phyloP scores from a whole-genome alignment of 768 basidiomycete species.

The Crassisporium funariophilum region DNA sequence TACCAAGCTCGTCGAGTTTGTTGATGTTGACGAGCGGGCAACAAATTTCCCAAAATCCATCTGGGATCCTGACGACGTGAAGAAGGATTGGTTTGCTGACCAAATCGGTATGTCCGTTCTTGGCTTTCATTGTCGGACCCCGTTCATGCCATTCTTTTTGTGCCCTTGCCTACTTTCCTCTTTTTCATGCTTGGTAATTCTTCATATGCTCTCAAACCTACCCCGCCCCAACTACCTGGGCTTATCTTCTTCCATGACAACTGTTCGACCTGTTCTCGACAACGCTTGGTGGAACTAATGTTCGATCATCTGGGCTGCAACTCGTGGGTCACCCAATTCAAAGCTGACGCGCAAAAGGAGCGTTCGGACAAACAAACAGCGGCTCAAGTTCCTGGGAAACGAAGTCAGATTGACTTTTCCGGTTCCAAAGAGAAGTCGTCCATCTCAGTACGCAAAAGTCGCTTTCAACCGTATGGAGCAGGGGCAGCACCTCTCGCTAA shows the following conservation, averaged over 20 bases:
- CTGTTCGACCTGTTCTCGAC: not conserved
- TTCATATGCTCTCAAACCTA: too few species aligned
- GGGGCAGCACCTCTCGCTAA: constrained; percentile 5
- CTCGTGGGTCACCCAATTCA: constrained; percentile 23
- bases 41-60: constrained; percentile 75
- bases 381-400: constrained; percentile 53
- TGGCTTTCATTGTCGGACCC: constrained; percentile 10
- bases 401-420: constrained; percentile 63
- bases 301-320: constrained; percentile 23
- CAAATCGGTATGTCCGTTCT: constrained; percentile 65
- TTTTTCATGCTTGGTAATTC: constrained; percentile 2
- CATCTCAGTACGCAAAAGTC: constrained; percentile 26
- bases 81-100: constrained; percentile 74
- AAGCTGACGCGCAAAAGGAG: constrained; percentile 65
- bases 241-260: not conserved
- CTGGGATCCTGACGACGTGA: constrained; percentile 72
- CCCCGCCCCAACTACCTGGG: not conserved
- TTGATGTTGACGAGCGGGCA: constrained; percentile 86
- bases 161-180: constrained; percentile 14
- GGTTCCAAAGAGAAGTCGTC: constrained; percentile 17
- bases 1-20: constrained; percentile 91
- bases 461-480: constrained; percentile 30
- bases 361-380: constrained; percentile 63
- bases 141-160: constrained; percentile 22
- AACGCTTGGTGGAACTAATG: constrained; percentile 3